phyloP scores from a whole-genome alignment of 108 stramenopile species.

The Nitzschia sp. region DNA sequence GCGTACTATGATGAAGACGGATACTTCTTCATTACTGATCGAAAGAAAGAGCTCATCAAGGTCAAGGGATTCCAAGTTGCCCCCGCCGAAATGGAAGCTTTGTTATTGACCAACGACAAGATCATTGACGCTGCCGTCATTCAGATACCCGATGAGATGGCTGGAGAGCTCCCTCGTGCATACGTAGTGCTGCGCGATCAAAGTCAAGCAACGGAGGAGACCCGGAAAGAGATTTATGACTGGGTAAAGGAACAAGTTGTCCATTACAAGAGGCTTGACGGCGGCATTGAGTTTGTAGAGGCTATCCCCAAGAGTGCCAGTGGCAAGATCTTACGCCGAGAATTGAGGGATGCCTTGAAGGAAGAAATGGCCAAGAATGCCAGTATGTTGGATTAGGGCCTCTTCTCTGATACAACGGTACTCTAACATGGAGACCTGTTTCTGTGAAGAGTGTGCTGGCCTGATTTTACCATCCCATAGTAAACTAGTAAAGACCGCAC shows the following conservation, averaged over 20 bases:
- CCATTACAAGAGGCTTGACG: slow-evolving; percentile 83
- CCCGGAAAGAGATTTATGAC: slow-evolving; percentile 60
- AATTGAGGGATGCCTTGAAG: slow-evolving; percentile 59
- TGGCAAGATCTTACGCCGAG: slow-evolving; percentile 87
- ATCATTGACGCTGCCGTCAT: slow-evolving; percentile 86
- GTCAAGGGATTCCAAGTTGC: slow-evolving; percentile 90
- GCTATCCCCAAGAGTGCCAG: slow-evolving; percentile 86
- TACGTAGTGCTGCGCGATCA: slow-evolving; percentile 68
- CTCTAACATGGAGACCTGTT: no score
- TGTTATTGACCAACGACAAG: slow-evolving; percentile 69
- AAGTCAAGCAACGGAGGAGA: slow-evolving; percentile 30
- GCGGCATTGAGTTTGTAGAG: slow-evolving; percentile 78
- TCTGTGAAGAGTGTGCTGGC: no score
- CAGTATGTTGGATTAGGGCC: no score
- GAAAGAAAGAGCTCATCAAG: slow-evolving; percentile 94
- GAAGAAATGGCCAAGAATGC: slow-evolving; percentile 36
- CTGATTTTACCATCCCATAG: no score
- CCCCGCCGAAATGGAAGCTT: slow-evolving; percentile 90
- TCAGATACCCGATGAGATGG: slow-evolving; percentile 67
- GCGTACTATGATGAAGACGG: slow-evolving; percentile 86
- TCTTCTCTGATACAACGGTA: no score
- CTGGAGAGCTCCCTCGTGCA: slow-evolving; percentile 86
- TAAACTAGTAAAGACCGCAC: no score
- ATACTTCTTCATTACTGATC: slow-evolving; percentile 83
- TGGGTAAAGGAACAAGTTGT: slow-evolving; percentile 84